Evolutionary conservation across 345 rosid genomes (phyloP).

Genomic region (Lepidium sativum): DNA sequence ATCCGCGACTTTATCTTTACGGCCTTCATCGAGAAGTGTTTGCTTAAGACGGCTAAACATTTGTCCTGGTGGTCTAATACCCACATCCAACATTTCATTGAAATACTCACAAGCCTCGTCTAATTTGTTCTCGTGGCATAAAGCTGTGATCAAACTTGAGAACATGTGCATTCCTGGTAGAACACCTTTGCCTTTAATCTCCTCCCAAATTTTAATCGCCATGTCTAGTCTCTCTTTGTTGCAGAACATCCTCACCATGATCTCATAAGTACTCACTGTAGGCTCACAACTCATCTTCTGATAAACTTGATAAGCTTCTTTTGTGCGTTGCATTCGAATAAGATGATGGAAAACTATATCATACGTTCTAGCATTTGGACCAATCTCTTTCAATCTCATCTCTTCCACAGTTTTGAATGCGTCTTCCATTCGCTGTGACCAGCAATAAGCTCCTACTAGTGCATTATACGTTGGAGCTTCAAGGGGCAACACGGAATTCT

Average conservation of each 20-base stretch:
- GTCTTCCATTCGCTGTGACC: conserved; percentile 45
- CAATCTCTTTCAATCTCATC: conserved; percentile 47
- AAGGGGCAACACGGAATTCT: conserved; percentile 48
- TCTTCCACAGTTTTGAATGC: conserved; percentile 52
- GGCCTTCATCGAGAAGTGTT: conserved; percentile 53
- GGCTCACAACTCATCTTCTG: conserved; percentile 61
- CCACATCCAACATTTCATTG: conserved; percentile 75
- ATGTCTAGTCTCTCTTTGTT: conserved; percentile 48
- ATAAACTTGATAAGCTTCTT: conserved; percentile 53
- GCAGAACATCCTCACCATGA: conserved; percentile 79
- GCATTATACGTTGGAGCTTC: conserved; percentile 83
- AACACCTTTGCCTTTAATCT: conserved; percentile 67
- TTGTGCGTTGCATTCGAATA: conserved; percentile 33
- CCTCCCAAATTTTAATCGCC: conserved; percentile 60
- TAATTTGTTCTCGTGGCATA: conserved; percentile 50
- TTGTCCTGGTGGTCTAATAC: conserved; percentile 70
- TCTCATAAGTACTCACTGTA: conserved; percentile 66
- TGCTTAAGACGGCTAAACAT: conserved; percentile 73
- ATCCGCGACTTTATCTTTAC: conserved; percentile 35
- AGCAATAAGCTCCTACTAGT: conserved; percentile 67
- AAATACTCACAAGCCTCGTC: conserved; percentile 80
- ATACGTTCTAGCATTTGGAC: conserved; percentile 70
- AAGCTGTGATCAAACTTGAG: conserved; percentile 47
- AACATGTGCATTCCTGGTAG: conserved; percentile 92
- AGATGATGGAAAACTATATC: conserved; percentile 73